Conservation (phyloP, 148 eudicot species). For the Vaccinium macrocarpon region DNA sequence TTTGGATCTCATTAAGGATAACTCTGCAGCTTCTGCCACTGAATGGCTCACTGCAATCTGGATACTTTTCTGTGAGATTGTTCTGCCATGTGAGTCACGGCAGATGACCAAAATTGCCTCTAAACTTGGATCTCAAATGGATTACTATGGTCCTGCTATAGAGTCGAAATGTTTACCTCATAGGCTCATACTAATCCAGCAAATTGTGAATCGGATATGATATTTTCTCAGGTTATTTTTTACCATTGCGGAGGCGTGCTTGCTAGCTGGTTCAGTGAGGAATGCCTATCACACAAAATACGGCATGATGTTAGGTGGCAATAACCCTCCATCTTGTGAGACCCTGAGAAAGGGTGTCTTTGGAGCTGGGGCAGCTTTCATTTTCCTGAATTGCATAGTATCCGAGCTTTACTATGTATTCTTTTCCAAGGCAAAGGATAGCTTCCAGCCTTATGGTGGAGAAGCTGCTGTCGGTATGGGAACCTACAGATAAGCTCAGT, state of each 20-base stretch:
- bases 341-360: conserved; percentile 90
- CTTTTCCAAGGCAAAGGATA: conserved; percentile 56
- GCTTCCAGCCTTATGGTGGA: conserved; percentile 45
- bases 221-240: conserved; percentile 16
- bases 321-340: conserved; percentile 60
- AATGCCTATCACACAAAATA: conserved; percentile 61
- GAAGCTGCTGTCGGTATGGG: conserved; percentile 54
- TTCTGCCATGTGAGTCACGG: neutral
- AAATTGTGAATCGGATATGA: neutral
- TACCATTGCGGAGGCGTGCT: conserved; percentile 36
- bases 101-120: neutral
- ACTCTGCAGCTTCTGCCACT: no score
- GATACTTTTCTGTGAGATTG: neutral
- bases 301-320: conserved; percentile 37
- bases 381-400: conserved; percentile 61
- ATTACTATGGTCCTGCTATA: neutral
- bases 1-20: no score
- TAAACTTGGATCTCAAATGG: neutral
- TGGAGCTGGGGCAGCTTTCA: conserved; percentile 89
- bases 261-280: conserved; percentile 73
- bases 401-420: conserved; percentile 65
- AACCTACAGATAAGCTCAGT: conserved; percentile 36
- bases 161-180: neutral
- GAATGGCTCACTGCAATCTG: neutral
- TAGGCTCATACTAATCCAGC: neutral